Evolutionary conservation across 257 asterid species (phyloP).

Genomic region (Solanum neorickii): DNA sequence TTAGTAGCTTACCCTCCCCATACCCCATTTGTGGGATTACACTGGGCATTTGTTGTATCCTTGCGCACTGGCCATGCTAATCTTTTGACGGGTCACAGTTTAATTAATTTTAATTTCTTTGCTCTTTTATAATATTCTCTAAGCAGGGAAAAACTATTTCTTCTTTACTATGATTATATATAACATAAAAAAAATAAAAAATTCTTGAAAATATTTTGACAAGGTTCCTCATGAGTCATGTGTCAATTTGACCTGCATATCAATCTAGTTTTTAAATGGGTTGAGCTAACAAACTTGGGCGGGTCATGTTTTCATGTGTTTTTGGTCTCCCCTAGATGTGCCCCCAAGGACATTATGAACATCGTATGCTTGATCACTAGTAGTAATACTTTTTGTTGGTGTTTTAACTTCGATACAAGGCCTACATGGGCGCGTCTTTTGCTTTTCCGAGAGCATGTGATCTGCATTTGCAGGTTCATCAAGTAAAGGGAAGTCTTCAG

Average conservation of each 20-base stretch:
- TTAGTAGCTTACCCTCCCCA: neutral
- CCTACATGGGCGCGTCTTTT: neutral
- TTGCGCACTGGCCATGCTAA: neutral
- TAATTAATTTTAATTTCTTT: neutral
- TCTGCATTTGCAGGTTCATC: neutral
- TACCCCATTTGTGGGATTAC: neutral
- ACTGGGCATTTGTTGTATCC: neutral
- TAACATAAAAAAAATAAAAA: neutral
- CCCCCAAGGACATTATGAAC: neutral
- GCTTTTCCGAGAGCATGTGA: neutral
- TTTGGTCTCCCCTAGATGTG: neutral
- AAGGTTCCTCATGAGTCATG: neutral
- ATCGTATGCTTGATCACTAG: neutral
- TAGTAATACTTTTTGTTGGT: neutral
- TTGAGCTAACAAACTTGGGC: neutral
- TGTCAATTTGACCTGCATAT: neutral
- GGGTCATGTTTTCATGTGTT: neutral
- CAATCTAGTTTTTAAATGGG: neutral
- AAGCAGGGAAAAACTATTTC: neutral
- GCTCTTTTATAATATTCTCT: neutral
- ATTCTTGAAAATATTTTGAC: neutral
- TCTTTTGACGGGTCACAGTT: neutral
- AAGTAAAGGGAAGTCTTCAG: neutral
- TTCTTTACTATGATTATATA: neutral
- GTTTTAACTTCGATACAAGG: neutral